phyloP scores from a whole-genome alignment of 2,329 filamentous ascomycete species.

The Aspergillus sp. region DNA sequence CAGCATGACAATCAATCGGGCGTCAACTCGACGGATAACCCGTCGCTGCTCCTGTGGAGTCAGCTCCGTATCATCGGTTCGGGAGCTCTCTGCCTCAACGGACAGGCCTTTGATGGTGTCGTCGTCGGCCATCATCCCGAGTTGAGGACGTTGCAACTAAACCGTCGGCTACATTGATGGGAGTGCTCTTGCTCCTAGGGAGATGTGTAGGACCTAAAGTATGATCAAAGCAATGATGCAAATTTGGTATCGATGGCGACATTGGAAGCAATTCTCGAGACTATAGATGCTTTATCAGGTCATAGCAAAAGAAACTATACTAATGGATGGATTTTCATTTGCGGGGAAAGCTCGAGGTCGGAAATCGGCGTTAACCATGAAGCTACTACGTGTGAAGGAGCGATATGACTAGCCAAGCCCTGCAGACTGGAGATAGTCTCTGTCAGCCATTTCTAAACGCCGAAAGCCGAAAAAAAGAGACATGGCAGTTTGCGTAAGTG shows the following conservation, averaged over 20 bases:
- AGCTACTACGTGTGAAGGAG: too few relatives aligned
- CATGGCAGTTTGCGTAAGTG: too few relatives aligned
- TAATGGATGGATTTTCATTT: too few relatives aligned
- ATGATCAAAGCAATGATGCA: background rate
- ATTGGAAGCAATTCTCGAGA: background rate
- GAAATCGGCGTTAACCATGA: background rate
- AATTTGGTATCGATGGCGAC: background rate
- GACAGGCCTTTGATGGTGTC: background rate
- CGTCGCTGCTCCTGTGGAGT: slow-evolving; percentile 16
- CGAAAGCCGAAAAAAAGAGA: background rate
- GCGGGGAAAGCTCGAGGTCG: background rate
- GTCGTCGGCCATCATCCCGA: background rate
- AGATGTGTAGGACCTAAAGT: background rate
- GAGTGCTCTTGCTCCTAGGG: background rate
- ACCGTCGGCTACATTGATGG: background rate
- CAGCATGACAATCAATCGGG: slow-evolving; percentile 21
- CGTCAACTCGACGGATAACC: slow-evolving; percentile 21
- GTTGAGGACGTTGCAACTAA: background rate
- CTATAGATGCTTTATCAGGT: background rate
- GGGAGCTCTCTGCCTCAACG: background rate
- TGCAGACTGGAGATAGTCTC: too few relatives aligned
- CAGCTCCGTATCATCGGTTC: background rate
- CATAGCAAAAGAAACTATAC: too few relatives aligned
- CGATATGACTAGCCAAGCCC: too few relatives aligned
- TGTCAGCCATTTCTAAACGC: background rate